Percentiles rank a stretch among this genome's conserved stretches.
Conservation (phyloP, 495 filamentous ascomycete species). For the Neurospora sp. region DNA sequence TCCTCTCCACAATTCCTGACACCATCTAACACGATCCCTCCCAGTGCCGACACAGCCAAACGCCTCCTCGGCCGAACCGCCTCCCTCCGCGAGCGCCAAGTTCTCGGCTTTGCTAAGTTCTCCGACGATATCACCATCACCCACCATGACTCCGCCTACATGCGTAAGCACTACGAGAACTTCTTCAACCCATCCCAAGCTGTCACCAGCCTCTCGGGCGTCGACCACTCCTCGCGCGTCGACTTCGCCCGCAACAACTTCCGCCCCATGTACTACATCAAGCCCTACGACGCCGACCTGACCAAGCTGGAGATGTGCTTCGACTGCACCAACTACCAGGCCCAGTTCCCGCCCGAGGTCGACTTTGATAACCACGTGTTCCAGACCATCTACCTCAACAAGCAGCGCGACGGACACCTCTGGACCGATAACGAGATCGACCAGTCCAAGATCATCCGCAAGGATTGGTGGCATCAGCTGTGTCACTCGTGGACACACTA, state of each 20-base stretch:
- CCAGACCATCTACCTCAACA: constrained; percentile 76
- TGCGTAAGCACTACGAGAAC: constrained; percentile 66
- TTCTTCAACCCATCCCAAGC: constrained; percentile 39
- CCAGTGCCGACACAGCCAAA: constrained; percentile 56
- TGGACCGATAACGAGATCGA: constrained; percentile 70
- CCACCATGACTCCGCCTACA: constrained; percentile 66
- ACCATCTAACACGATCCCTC: background rate
- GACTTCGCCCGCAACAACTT: constrained; percentile 30
- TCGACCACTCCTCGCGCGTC: constrained; percentile 23
- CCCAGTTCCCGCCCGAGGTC: constrained; percentile 55
- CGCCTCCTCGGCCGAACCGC: constrained; percentile 52
- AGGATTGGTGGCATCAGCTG: constrained; percentile 81
- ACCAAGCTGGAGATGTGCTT: constrained; percentile 79
- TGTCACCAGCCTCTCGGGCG: constrained; percentile 14
- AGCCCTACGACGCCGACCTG: constrained; percentile 51
- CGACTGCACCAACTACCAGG: constrained; percentile 76
- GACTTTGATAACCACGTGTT: constrained; percentile 55
- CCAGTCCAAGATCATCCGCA: constrained; percentile 54
- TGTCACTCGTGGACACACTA: constrained; percentile 79
- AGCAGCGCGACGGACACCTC: constrained; percentile 44
- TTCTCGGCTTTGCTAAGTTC: constrained; percentile 67
- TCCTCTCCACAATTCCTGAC: background rate
- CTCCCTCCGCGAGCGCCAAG: constrained; percentile 52
- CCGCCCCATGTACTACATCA: constrained; percentile 75
- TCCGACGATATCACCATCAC: constrained; percentile 79